These are phyloP conservation scores for Quillaja saponaria DNA, from an alignment of 306 rosid genomes.

Conservation along the genomic window DNA sequence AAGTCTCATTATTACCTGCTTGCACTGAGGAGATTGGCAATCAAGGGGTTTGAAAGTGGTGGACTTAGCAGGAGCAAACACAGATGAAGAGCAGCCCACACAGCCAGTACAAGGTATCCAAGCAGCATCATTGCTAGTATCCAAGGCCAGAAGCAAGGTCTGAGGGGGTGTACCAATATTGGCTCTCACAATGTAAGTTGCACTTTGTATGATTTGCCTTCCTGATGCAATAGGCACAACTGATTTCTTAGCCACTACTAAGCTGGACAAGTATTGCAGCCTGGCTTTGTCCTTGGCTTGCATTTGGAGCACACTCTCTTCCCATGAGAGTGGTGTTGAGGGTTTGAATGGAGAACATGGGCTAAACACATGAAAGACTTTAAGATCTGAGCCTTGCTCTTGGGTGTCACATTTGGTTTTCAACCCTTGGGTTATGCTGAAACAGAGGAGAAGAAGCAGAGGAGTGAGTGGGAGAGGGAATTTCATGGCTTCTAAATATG, in stretches of 20 bases:
- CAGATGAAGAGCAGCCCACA: conserved; percentile 58
- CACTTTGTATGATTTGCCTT: conserved; percentile 75
- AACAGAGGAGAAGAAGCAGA: conserved; percentile 22
- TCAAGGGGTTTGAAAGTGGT: conserved; percentile 45
- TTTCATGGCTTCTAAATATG: conserved; percentile 46
- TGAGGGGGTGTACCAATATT: conserved; percentile 81
- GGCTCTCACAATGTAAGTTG: conserved; percentile 69
- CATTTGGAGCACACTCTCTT: conserved; percentile 60
- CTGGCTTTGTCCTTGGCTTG: conserved; percentile 64
- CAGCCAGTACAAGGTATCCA: conserved; percentile 89
- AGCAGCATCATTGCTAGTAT: conserved; percentile 83
- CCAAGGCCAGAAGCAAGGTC: conserved; percentile 76
- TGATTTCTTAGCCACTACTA: conserved; percentile 45
- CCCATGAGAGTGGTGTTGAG: conserved; percentile 61
- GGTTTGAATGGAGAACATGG: conserved; percentile 78
- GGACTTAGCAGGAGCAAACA: conserved; percentile 54
- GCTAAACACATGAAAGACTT: conserved; percentile 66
- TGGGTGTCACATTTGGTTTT: conserved; percentile 43
- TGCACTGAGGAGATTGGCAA: conserved; percentile 69
- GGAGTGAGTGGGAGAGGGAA: not conserved
- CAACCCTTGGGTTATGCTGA: conserved; percentile 39
- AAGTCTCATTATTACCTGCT: conserved; percentile 60
- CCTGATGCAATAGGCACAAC: conserved; percentile 79
- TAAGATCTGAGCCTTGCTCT: conserved; percentile 63
- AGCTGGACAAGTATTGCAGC: conserved; percentile 54